A percentile compares a stretch with the other conserved stretches of the same genome.
phyloP scores from a whole-genome alignment of 805 yeast genomes.

The Lachancea thermotolerans region DNA sequence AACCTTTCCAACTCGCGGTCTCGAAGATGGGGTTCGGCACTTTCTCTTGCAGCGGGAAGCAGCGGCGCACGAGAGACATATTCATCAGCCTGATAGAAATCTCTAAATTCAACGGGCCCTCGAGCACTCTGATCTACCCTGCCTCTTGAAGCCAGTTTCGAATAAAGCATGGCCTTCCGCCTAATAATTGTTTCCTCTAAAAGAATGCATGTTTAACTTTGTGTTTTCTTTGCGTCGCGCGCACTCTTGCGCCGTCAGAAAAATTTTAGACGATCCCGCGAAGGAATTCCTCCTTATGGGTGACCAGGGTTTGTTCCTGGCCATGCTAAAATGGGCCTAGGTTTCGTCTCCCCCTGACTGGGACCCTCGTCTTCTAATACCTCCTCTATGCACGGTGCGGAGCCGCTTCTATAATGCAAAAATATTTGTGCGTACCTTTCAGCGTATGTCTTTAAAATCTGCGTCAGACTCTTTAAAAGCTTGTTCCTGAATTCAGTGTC shows the following conservation, averaged over 20 bases:
- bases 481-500: slow-evolving; percentile 46
- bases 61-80: no score
- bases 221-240: no score
- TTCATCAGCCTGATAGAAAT: not conserved
- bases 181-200: no score
- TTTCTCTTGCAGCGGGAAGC: not conserved
- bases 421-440: slow-evolving; percentile 11
- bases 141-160: no score
- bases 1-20: not conserved
- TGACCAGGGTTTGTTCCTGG: slow-evolving; percentile 66
- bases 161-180: no score
- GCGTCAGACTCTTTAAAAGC: slow-evolving; percentile 31
- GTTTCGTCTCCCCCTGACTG: slow-evolving; percentile 16
- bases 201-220: no score
- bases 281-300: slow-evolving; percentile 29
- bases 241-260: not conserved
- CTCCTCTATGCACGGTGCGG: slow-evolving; percentile 18
- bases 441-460: slow-evolving; percentile 11
- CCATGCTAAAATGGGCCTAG: slow-evolving; percentile 45
- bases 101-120: not conserved
- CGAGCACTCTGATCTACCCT: no score
- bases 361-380: slow-evolving; percentile 10
- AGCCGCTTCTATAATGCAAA: slow-evolving; percentile 11
- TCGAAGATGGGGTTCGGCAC: slow-evolving; percentile 1
- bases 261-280: not conserved